phyloP scores from a whole-genome alignment of 257 asterid genomes.

The Solanum paucissectum region DNA sequence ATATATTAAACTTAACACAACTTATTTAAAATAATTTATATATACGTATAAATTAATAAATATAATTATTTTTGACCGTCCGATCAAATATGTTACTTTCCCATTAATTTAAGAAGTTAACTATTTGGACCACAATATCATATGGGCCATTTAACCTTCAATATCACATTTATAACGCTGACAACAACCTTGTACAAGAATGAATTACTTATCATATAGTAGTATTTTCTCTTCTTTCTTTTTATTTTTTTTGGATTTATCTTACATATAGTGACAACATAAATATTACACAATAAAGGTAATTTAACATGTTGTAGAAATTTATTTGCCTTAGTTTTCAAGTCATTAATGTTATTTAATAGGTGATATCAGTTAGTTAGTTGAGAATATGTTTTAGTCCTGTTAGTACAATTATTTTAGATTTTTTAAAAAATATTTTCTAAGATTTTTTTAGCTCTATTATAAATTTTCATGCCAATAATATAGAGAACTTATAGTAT shows the following conservation, averaged over 20 bases:
- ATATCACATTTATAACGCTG: neutral
- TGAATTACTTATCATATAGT: neutral
- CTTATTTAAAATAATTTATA: neutral
- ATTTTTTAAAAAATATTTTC: neutral
- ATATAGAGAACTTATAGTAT: neutral
- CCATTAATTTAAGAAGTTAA: neutral
- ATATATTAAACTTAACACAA: neutral
- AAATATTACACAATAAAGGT: neutral
- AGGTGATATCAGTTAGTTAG: neutral
- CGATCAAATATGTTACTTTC: neutral
- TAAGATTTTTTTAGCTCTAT: neutral
- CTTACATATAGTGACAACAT: neutral
- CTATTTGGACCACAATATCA: neutral
- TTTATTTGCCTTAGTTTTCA: neutral
- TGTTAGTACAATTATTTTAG: neutral
- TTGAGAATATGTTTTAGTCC: neutral
- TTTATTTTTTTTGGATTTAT: neutral
- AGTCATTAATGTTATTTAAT: neutral
- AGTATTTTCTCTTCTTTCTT: neutral
- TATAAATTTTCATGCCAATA: neutral
- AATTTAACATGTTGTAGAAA: neutral
- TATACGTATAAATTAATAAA: neutral
- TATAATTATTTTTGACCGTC: neutral
- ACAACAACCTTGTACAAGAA: neutral
- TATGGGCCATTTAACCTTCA: neutral